Base-by-base conservation (phyloP, 495 filamentous ascomycete species). In the Penicillium lividum region DNA sequence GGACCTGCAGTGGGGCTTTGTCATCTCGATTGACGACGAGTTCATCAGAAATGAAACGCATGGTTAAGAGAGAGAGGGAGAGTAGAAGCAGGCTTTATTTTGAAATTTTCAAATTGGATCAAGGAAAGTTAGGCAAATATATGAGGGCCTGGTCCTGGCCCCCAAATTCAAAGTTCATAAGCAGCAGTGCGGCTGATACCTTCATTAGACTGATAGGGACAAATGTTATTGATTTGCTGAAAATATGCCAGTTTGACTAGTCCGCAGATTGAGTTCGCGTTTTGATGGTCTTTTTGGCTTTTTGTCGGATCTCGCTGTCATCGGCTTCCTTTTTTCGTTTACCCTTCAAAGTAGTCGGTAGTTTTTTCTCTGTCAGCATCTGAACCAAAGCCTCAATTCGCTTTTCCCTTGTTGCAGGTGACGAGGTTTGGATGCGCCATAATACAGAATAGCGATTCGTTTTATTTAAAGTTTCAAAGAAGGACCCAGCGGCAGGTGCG, bases 361-460 rank as follows among this genome's bases (percentile, higher is more conserved):
- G 8, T 47, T 25, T 0, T 27, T 28, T 47, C 22, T 68, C 59
- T 13, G 60, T 60, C 6, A 74, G 58, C 52, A 61, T 64, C 53
- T 54, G 52, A 25, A 72, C 66, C 51, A 67, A 50, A 0, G 30
- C 30, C 36, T 59, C 50, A 22, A 74, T 68, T 48, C 64, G 59
- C 46, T 55, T 61, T 8, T 13, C 27, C 56, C 71, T 47, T 44
- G 45, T 54, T 51, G 49, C 25, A 4, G 58, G 61, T 3, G 65
- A 58, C n/a, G 65, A 68, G 15, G 71, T 81, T 60, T 76, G 66
- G 25, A 84, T 62, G 31, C 73, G 65, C 66, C 59, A 72, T 18
- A 82, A 29, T 53, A 80, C 74, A 11, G 68, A 38, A 58, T 80
- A 82, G 5, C 79, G 60, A 53, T 76, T 69, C 7, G 69, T 65